Conservation (phyloP, 2,329 filamentous ascomycete genomes). For the Rhynchosporium graminicola region DNA sequence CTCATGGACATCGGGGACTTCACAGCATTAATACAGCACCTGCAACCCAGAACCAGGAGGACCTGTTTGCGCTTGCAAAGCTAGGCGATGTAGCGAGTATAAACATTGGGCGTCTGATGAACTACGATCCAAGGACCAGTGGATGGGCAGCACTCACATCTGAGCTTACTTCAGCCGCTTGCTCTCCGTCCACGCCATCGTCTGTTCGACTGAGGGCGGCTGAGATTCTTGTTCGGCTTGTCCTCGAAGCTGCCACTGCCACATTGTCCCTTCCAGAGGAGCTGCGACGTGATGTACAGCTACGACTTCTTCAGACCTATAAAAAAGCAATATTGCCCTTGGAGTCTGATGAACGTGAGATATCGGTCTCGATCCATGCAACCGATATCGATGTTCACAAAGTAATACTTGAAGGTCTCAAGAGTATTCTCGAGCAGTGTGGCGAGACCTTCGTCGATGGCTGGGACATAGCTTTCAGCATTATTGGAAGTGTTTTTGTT, state of each 20-base stretch:
- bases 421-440: slow-evolving; percentile 81
- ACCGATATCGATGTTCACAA: slow-evolving; percentile 80
- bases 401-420: slow-evolving; percentile 75
- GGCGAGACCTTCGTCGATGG: slow-evolving; percentile 81
- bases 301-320: slow-evolving; percentile 69
- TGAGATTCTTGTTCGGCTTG: slow-evolving; percentile 61
- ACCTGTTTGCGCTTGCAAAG: slow-evolving; percentile 70
- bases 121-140: slow-evolving; percentile 63
- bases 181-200: slow-evolving; percentile 49
- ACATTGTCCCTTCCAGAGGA: slow-evolving; percentile 55
- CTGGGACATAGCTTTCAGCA: slow-evolving; percentile 83
- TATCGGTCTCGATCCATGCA: slow-evolving; percentile 58
- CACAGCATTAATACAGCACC: slow-evolving; percentile 51
- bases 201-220: slow-evolving; percentile 62
- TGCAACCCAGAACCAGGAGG: slow-evolving; percentile 58
- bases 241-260: slow-evolving; percentile 58
- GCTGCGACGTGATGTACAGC: slow-evolving; percentile 62
- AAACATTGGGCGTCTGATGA: slow-evolving; percentile 74
- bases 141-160: slow-evolving; percentile 72
- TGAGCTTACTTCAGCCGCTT: slow-evolving; percentile 55
- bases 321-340: slow-evolving; percentile 61
- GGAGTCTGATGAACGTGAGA: slow-evolving; percentile 53
- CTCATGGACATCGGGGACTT: slow-evolving; percentile 40
- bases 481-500: slow-evolving; percentile 80
- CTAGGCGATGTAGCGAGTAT: slow-evolving; percentile 71